Conservation (phyloP, 768 basidiomycete genomes). For the Lentinus tigrinus region DNA sequence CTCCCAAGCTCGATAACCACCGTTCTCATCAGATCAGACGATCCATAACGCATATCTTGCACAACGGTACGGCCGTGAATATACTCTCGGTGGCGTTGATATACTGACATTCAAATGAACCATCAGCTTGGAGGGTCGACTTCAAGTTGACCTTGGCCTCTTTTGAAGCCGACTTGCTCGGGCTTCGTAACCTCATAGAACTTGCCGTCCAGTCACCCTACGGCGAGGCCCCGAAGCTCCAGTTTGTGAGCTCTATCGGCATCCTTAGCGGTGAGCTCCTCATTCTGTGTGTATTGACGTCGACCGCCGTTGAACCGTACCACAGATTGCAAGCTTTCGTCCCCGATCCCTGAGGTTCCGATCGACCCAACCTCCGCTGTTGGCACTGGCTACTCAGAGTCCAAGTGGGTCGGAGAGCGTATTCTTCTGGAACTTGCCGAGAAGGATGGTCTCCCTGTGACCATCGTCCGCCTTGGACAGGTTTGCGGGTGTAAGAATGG, state of each 20-base stretch:
- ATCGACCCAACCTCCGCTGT: constrained; percentile 19
- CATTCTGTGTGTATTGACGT: no score
- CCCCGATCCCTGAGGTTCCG: constrained; percentile 1
- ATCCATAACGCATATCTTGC: constrained; percentile 38
- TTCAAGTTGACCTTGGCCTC: constrained; percentile 32
- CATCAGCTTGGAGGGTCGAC: constrained; percentile 34
- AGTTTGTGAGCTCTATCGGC: constrained; percentile 36
- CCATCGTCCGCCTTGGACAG: constrained; percentile 38
- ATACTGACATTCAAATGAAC: background rate
- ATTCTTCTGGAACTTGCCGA: constrained; percentile 21
- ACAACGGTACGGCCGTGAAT: constrained; percentile 30
- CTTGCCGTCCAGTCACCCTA: constrained; percentile 35
- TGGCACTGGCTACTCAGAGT: constrained; percentile 32
- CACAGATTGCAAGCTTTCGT: constrained; percentile 12
- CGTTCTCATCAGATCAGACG: constrained; percentile 23
- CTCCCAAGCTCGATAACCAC: no score
- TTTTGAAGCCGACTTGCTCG: constrained; percentile 29
- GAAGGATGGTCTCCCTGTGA: constrained; percentile 20
- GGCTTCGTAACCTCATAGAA: constrained; percentile 35
- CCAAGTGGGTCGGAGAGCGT: constrained; percentile 32
- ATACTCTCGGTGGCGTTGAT: background rate
- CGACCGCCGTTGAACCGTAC: background rate
- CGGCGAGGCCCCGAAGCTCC: constrained; percentile 27
- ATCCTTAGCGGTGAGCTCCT: constrained; percentile 27
- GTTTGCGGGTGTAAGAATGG: constrained; percentile 36